These are phyloP conservation scores for Amanita rubescens DNA, from an alignment of 768 basidiomycete genomes.

Conservation along the genomic window DNA sequence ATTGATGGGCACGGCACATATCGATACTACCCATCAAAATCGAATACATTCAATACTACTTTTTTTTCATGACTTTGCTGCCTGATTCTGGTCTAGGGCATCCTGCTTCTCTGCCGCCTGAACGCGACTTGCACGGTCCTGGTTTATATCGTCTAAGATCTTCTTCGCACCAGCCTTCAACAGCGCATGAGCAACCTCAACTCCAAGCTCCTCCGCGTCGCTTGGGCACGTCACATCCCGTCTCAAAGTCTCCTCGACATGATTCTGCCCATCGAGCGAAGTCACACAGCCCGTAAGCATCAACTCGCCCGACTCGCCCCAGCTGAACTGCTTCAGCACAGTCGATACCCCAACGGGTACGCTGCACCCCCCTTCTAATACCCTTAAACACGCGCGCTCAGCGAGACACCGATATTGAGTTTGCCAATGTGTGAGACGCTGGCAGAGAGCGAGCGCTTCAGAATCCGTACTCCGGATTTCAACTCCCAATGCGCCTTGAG, in stretches of 20 bases:
- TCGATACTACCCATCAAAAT: background rate
- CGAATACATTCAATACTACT: too few relatives aligned
- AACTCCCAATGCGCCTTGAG: slow-evolving; percentile 87
- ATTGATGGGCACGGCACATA: background rate
- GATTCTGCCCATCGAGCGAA: slow-evolving; percentile 61
- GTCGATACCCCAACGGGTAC: slow-evolving; percentile 87
- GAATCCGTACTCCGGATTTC: slow-evolving; percentile 72
- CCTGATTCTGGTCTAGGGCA: background rate
- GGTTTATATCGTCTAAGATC: slow-evolving; percentile 81
- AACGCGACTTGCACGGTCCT: slow-evolving; percentile 34
- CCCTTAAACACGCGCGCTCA: slow-evolving; percentile 83
- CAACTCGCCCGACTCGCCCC: slow-evolving; percentile 26
- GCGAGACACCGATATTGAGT: slow-evolving; percentile 75
- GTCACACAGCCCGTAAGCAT: slow-evolving; percentile 80
- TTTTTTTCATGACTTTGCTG: background rate
- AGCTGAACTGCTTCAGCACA: slow-evolving; percentile 28
- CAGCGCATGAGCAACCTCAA: slow-evolving; percentile 53
- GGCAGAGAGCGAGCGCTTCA: slow-evolving; percentile 55
- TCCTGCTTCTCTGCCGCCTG: background rate
- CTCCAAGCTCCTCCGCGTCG: slow-evolving; percentile 68
- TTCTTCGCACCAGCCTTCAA: slow-evolving; percentile 64
- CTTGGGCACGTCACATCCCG: slow-evolving; percentile 41
- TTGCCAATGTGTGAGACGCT: slow-evolving; percentile 62
- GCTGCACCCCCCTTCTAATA: slow-evolving; percentile 94
- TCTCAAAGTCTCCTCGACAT: slow-evolving; percentile 60